Conservation (phyloP, 768 basidiomycete species). For the Kondoa subrosea region DNA sequence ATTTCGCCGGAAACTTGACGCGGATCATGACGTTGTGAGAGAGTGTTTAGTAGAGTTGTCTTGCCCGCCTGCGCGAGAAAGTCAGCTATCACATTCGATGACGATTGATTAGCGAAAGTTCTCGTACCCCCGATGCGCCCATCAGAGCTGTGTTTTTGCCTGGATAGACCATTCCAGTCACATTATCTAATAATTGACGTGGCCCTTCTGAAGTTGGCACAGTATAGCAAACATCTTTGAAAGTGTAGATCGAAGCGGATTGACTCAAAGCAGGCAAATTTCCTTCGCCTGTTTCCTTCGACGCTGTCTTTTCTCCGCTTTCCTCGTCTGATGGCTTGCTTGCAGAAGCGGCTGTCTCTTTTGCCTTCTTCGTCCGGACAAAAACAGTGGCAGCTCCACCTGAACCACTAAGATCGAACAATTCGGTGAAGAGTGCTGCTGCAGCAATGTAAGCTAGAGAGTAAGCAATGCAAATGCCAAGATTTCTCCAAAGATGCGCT, state of each 20-base stretch:
- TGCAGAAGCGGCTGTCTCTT: conserved; percentile 37
- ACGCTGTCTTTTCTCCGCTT: conserved; percentile 1
- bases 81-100: too few relatives aligned
- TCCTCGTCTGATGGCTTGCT: conserved; percentile 40
- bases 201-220: conserved; percentile 22
- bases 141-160: conserved; percentile 37
- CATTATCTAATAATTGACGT: conserved; percentile 22
- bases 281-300: conserved; percentile 33
- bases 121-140: conserved; percentile 38
- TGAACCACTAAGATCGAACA: neutral
- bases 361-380: conserved; percentile 36
- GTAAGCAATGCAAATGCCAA: conserved; percentile 43
- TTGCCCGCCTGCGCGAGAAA: too few relatives aligned
- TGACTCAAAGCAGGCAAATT: conserved; percentile 31
- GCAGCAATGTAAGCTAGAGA: conserved; percentile 49
- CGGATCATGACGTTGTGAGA: conserved; percentile 27
- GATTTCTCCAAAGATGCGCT: conserved; percentile 45
- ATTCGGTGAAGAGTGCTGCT: conserved; percentile 7
- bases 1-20: conserved; percentile 37
- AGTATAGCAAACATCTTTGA: conserved; percentile 29
- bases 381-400: neutral
- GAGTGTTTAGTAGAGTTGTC: conserved; percentile 32
- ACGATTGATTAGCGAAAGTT: too few relatives aligned
- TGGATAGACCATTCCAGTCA: conserved; percentile 36
- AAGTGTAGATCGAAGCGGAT: conserved; percentile 30